phyloP scores from a whole-genome alignment of 352 stramenopile genomes.

The Plasmopara muralis region DNA sequence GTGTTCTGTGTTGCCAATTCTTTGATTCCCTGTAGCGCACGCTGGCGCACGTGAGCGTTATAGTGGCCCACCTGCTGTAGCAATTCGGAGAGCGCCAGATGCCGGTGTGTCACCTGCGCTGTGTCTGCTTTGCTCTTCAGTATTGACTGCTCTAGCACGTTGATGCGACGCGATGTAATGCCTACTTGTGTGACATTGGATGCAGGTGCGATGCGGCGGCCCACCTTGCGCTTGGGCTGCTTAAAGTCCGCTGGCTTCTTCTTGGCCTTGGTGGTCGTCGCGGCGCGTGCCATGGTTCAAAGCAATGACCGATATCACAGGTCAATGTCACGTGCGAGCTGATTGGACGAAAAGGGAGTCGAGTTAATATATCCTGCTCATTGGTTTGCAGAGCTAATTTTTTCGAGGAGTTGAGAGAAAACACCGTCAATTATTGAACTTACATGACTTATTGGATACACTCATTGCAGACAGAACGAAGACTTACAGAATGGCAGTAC shows the following conservation, averaged over 20 bases:
- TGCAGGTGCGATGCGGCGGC: constrained; percentile 50
- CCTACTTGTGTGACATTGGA: constrained; percentile 75
- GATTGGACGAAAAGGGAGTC: constrained; percentile 10
- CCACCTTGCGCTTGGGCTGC: constrained; percentile 82
- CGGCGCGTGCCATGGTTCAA: constrained; percentile 37
- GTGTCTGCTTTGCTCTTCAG: constrained; percentile 62
- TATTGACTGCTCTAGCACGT: constrained; percentile 74
- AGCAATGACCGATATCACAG: background rate
- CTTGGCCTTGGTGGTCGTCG: constrained; percentile 49
- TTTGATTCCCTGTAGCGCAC: constrained; percentile 53
- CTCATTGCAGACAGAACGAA: too few relatives aligned
- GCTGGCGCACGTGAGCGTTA: constrained; percentile 73
- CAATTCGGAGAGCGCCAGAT: constrained; percentile 61
- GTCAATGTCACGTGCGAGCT: background rate
- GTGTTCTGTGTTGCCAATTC: constrained; percentile 47
- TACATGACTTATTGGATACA: too few relatives aligned
- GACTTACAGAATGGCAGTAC: too few relatives aligned
- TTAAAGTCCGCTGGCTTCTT: constrained; percentile 87
- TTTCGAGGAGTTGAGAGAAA: too few relatives aligned
- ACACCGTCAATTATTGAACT: too few relatives aligned
- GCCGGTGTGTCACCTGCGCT: constrained; percentile 51
- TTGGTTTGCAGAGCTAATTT: too few relatives aligned
- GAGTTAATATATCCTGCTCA: too few relatives aligned
- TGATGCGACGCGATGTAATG: constrained; percentile 72
- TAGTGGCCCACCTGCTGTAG: constrained; percentile 68